Evolutionary conservation across 129 eudicot genomes (phyloP).

Genomic region (Ambrosia artemisiifolia): DNA sequence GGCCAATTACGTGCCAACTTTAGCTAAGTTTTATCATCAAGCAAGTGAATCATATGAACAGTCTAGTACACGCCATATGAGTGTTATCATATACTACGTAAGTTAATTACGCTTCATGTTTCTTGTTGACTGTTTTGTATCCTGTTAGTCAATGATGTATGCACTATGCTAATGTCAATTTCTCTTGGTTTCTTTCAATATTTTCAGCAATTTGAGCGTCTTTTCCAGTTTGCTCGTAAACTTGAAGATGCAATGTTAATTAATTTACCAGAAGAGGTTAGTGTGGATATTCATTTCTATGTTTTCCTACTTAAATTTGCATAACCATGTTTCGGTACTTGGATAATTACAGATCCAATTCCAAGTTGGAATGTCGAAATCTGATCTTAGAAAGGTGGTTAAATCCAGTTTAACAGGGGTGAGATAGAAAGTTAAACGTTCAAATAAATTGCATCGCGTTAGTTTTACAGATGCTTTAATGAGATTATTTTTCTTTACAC

Average conservation of each 20-base stretch:
- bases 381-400: constrained; percentile 80
- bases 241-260: constrained; percentile 76
- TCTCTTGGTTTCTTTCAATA: not conserved
- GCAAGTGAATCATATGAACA: constrained; percentile 93
- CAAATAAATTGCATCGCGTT: not conserved
- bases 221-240: constrained; percentile 84
- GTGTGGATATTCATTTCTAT: constrained; percentile 11
- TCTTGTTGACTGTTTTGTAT: not conserved
- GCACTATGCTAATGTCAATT: not conserved
- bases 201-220: constrained; percentile 84
- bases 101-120: constrained; percentile 22
- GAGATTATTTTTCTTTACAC: constrained; percentile 4
- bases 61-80: constrained; percentile 79
- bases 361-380: constrained; percentile 78
- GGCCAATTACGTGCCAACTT: constrained; percentile 76
- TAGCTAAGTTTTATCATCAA: constrained; percentile 94
- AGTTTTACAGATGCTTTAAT: constrained; percentile 6
- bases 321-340: not conserved
- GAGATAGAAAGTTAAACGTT: constrained; percentile 22
- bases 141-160: constrained; percentile 14
- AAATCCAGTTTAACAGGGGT: constrained; percentile 87
- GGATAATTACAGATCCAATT: constrained; percentile 57
- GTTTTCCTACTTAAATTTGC: not conserved
- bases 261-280: constrained; percentile 78
- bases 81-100: constrained; percentile 66